Evolutionary conservation across 2,329 filamentous ascomycete species (phyloP), one percentile per base, ranked within the genome.

Genomic region (Cercospora sp.): DNA sequence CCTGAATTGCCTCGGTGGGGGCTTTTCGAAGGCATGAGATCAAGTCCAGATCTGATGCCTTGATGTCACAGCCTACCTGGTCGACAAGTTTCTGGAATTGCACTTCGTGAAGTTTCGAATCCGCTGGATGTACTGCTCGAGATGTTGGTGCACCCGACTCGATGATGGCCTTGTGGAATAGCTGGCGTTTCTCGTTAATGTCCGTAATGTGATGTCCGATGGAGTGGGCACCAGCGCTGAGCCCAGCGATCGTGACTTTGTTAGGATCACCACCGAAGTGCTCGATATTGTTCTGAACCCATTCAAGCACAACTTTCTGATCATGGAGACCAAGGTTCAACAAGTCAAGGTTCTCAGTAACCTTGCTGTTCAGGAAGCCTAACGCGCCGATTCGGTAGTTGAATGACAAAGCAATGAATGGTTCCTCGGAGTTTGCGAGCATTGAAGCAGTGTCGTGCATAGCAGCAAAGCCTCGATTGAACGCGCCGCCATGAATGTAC

Each of bases 181-280:
- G 75, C 1, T 76, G 74, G 1, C 70, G 63, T 37, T 73, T 67
- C 24, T 80, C 76, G 24, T 81, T 77, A 45, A 80, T 76, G 69
- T 84, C 79, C 74, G 91, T 86, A 16, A 92, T 79, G 71, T 91
- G 89, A 74, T 92, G 90, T 3, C 89, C 90, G 71, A 91, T 85
- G 66, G 87, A 88, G 77, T 91, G 89, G 8, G 86, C 86, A 7
- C 88, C 88, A 34, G 88, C 88, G 72, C 85, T 88, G 51, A 85
- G 76, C 0, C 73, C 73, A 30, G 74, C 69, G n/a, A 76, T 69
- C 0, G 74, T 76, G 0, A 77, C 74, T 68, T 75, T 69, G 12
- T 73, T 67, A 3, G 70, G 69, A 62, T 77, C 74, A 28, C 78
- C 80, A 9, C 82, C 74, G 67, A 83, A 83, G 0, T 76, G 76